These are phyloP conservation scores for Candida multigemmis DNA, from an alignment of 805 yeast genomes.

Conservation along the genomic window DNA sequence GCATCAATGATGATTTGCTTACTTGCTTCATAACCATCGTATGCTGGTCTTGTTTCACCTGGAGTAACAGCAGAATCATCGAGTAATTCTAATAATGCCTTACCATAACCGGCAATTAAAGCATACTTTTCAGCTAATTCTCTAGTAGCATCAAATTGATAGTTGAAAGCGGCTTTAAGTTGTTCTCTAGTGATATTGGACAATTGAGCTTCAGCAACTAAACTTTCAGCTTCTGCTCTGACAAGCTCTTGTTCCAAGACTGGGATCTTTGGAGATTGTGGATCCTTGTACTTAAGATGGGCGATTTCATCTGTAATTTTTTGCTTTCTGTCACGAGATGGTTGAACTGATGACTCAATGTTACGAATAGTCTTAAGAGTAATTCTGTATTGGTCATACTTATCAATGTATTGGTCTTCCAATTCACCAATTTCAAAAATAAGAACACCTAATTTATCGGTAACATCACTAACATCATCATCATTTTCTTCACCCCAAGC, in stretches of 20 bases:
- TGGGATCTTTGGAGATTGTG: constrained; percentile 91
- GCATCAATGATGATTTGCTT: constrained; percentile 97
- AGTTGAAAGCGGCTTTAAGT: constrained; percentile 93
- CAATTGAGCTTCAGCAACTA: constrained; percentile 98
- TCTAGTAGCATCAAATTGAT: constrained; percentile 91
- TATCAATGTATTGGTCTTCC: constrained; percentile 96
- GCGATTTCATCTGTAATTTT: constrained; percentile 97
- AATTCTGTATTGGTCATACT: constrained; percentile 96
- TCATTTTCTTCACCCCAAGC: constrained; percentile 98
- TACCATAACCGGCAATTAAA: constrained; percentile 97
- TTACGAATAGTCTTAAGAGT: constrained; percentile 91
- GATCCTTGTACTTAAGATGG: constrained; percentile 95
- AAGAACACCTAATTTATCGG: constrained; percentile 94
- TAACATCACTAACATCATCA: constrained; percentile 93
- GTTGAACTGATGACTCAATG: constrained; percentile 97
- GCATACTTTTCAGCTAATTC: constrained; percentile 96
- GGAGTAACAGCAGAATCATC: constrained; percentile 98
- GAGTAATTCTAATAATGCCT: constrained; percentile 88
- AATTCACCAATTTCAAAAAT: constrained; percentile 95
- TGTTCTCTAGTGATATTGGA: constrained; percentile 97
- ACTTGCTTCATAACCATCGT: constrained; percentile 97
- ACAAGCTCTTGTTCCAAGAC: constrained; percentile 97
- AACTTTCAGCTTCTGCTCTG: constrained; percentile 97
- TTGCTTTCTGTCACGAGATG: constrained; percentile 95
- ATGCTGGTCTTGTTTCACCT: constrained; percentile 97